These are phyloP conservation scores for Musa schizocarpa DNA, from an alignment of 176 grass and related monocot species.

Conservation along the genomic window DNA sequence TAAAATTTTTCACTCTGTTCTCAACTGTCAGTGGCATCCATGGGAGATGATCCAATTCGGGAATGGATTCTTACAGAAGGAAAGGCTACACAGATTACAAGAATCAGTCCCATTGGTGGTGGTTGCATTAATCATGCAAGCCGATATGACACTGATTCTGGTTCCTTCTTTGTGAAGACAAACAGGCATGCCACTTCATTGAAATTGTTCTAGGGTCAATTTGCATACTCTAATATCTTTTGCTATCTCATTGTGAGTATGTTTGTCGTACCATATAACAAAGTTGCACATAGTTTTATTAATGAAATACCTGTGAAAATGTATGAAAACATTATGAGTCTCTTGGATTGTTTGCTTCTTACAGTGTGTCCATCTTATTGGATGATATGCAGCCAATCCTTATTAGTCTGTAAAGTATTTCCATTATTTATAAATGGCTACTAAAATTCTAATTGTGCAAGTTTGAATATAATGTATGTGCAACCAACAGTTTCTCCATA, in stretches of 20 bases:
- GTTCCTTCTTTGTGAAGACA: constrained; percentile 83
- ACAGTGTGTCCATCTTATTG: neutral
- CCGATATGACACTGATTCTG: constrained; percentile 61
- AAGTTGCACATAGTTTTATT: neutral
- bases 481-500: neutral
- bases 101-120: constrained; percentile 61
- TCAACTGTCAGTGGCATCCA: constrained; percentile 40
- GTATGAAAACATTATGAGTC: neutral
- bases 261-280: neutral
- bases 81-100: constrained; percentile 70
- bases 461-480: neutral
- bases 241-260: neutral
- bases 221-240: neutral
- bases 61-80: constrained; percentile 93
- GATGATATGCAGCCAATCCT: neutral
- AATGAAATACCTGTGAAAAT: neutral
- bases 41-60: constrained; percentile 61
- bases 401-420: neutral
- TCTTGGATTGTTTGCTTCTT: neutral
- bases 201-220: neutral
- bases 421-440: neutral
- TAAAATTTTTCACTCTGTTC: neutral
- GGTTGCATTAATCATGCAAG: constrained; percentile 76
- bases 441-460: neutral
- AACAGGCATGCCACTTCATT: constrained; percentile 44